phyloP scores from a whole-genome alignment of 352 stramenopile genomes.

The Phytophthora litchii region DNA sequence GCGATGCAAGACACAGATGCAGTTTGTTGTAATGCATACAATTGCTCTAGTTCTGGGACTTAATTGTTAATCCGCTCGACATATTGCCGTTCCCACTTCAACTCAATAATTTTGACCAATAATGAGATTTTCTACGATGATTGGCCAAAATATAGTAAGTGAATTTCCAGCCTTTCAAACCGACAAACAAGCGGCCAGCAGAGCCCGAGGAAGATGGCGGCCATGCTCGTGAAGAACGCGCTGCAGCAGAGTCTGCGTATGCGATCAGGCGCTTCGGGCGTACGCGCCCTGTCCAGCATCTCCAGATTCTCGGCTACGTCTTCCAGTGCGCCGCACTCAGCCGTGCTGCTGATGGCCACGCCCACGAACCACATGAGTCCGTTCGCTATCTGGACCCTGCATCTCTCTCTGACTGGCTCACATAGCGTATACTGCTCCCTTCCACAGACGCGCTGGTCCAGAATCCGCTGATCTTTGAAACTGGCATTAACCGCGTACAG shows the following conservation, averaged over 20 bases:
- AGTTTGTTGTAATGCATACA: too few relatives aligned
- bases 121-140: not conserved
- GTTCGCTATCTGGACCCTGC: conserved; percentile 9
- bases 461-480: conserved; percentile 54
- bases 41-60: too few relatives aligned
- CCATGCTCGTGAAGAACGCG: conserved; percentile 41
- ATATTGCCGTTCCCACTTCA: not conserved
- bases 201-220: conserved; percentile 28
- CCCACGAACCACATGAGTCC: conserved; percentile 25
- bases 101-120: conserved; percentile 4
- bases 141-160: conserved; percentile 5
- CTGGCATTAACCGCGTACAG: conserved; percentile 30
- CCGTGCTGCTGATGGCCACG: conserved; percentile 29
- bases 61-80: too few relatives aligned
- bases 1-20: too few relatives aligned
- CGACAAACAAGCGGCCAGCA: conserved; percentile 34
- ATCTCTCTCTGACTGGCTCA: conserved; percentile 2
- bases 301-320: conserved; percentile 9
- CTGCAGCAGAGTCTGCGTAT: conserved; percentile 37
- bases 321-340: conserved; percentile 11
- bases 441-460: conserved; percentile 41
- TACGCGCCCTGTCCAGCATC: conserved; percentile 26
- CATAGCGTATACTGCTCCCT: not conserved
- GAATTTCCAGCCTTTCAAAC: conserved; percentile 26
- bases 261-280: conserved; percentile 3